Base-by-base conservation (phyloP, 1,284 basidiomycete species). In the Kalmanozyma brasiliensis region DNA sequence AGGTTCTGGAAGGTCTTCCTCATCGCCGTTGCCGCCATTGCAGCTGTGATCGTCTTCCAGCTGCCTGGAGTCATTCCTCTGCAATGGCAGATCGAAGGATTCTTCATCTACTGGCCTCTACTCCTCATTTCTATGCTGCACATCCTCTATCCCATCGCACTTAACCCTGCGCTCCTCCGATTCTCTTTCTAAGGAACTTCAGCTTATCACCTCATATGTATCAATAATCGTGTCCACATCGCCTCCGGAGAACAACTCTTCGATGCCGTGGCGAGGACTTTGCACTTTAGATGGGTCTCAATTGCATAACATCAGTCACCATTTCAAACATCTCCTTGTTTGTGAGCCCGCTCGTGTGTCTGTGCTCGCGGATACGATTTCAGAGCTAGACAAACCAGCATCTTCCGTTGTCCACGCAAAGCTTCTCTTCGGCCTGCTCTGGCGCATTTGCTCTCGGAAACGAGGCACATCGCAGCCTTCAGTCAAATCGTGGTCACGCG, bases 11-110 rank as follows among this genome's bases (percentile, higher is more conserved):
- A 52, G 33, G 84, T 88, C 3, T 47, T 93, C 58, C 57, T 87
- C 23, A 63, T 91, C 36, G 83, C 78, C 47, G 88, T 91, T 84
- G 81, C 87, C 48, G 78, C 91, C 29, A 78, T 91, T 29, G 84
- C 87, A 0, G 52, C 22, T 6, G 17, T 59, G 20, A 43, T 51
- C 35, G 22, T 56, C 19, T 38, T 52, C 19, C 43, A 42, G 32
- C 29, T 64, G 20, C 85, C 85, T 10, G 59, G 82, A 8, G 52
- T 87, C 8, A 82, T 91, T 0, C 89, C 89, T 0, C 67, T 83
- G 0, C 87, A 84, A 33, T 92, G 89, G 89, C 85, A 85, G 61
- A 86, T 69, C 47, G 13, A 29, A 16, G 62, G 52, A 9, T 71
- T 76, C 55, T 46, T 33, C 45, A 58, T 49, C 24, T 51, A 56